A percentile compares a stretch with the other conserved stretches of the same genome.
Evolutionary conservation across 495 filamentous ascomycete species (phyloP).

Genomic region (Neurospora sp.): DNA sequence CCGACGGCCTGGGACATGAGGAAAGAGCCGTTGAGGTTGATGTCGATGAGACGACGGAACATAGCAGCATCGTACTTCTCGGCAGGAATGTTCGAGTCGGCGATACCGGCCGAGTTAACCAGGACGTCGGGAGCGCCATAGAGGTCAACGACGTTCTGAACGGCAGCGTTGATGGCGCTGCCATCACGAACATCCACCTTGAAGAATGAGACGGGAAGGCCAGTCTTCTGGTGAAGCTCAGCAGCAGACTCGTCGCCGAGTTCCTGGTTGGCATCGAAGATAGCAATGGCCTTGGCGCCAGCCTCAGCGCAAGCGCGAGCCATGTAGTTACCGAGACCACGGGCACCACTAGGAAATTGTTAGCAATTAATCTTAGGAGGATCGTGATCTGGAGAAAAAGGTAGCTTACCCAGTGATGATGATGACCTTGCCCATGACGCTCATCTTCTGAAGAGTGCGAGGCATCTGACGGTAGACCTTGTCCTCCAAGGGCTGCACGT

Average conservation of each 20-base stretch:
- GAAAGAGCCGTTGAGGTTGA: slow-evolving; percentile 68
- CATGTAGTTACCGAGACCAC: slow-evolving; percentile 69
- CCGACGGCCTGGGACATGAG: slow-evolving; percentile 54
- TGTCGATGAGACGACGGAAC: slow-evolving; percentile 64
- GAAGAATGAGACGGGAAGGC: slow-evolving; percentile 64
- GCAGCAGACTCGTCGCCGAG: slow-evolving; percentile 57
- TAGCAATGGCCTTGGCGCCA: slow-evolving; percentile 59
- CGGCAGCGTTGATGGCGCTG: slow-evolving; percentile 48
- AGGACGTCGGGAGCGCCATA: slow-evolving; percentile 61
- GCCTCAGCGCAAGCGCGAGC: slow-evolving; percentile 63
- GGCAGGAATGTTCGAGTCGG: slow-evolving; percentile 50
- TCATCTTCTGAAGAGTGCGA: slow-evolving; percentile 52
- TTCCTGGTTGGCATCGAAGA: slow-evolving; percentile 64
- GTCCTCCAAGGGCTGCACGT: slow-evolving; percentile 32
- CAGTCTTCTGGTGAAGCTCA: slow-evolving; percentile 54
- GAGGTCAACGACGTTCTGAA: slow-evolving; percentile 46
- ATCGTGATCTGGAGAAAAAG: slow-evolving; percentile 1
- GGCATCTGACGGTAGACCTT: slow-evolving; percentile 39
- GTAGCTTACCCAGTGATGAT: slow-evolving; percentile 58
- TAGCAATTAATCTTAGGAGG: slow-evolving; percentile 2
- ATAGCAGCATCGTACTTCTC: slow-evolving; percentile 50
- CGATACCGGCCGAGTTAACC: slow-evolving; percentile 78
- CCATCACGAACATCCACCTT: slow-evolving; percentile 66
- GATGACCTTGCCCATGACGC: slow-evolving; percentile 54
- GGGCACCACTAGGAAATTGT: slow-evolving; percentile 48